Evolutionary conservation across 106 monocot species (phyloP).

Genomic region (Allium fistulosum): DNA sequence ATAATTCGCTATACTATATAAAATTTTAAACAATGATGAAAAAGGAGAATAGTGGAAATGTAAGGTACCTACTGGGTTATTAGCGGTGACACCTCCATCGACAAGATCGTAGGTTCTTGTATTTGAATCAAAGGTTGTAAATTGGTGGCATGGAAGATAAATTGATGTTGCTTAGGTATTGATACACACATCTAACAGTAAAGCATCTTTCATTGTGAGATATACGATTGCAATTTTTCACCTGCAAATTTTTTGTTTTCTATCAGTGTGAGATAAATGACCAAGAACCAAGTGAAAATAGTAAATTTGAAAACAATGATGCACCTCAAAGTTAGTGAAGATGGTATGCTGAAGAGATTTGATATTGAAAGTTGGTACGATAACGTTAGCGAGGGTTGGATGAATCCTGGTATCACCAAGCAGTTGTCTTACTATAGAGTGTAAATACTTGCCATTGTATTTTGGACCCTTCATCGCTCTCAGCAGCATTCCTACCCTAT

Average conservation of each 20-base stretch:
- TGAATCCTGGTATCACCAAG: conserved; percentile 28
- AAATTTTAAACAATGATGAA: too few relatives aligned
- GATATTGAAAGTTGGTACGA: conserved; percentile 52
- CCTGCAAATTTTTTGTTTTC: too few relatives aligned
- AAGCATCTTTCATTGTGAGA: too few relatives aligned
- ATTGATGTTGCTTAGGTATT: conserved; percentile 49
- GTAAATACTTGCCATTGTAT: background rate
- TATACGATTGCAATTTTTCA: too few relatives aligned
- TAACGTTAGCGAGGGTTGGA: conserved; percentile 39
- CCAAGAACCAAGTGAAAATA: background rate
- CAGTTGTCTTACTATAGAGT: conserved; percentile 16
- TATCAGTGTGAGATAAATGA: background rate
- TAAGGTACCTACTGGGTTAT: conserved; percentile 38
- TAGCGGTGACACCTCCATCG: conserved; percentile 55
- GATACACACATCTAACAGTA: conserved; percentile 33
- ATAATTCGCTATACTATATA: too few relatives aligned
- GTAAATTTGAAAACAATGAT: conserved; percentile 7
- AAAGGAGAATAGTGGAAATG: too few relatives aligned
- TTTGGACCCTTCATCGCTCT: background rate
- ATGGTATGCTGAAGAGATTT: conserved; percentile 45
- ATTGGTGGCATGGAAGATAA: conserved; percentile 51
- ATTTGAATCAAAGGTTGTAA: conserved; percentile 19
- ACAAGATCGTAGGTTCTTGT: conserved; percentile 32
- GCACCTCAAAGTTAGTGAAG: conserved; percentile 45
- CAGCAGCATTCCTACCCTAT: too few relatives aligned